phyloP scores from a whole-genome alignment of 73 alveolate genomes.

The Paramecium bursaria region DNA sequence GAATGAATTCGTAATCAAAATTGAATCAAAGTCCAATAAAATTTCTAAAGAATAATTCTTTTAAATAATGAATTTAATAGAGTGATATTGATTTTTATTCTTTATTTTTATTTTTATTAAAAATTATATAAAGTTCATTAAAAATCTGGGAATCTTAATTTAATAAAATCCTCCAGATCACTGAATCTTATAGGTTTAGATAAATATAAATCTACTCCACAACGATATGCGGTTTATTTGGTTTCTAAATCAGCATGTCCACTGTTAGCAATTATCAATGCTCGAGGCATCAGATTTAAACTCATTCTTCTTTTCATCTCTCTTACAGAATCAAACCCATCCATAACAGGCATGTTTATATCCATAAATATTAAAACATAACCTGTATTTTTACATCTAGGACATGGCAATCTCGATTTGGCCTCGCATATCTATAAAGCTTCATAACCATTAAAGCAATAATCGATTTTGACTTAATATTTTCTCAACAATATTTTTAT shows the following conservation, averaged over 20 bases:
- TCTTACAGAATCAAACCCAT: constrained; percentile 31
- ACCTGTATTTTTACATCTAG: not conserved
- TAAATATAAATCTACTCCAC: constrained; percentile 24
- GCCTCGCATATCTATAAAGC: constrained; percentile 9
- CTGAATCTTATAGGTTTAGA: constrained; percentile 27
- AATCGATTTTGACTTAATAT: constrained; percentile 16
- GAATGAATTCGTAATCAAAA: too few relatives aligned
- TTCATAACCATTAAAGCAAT: constrained; percentile 13
- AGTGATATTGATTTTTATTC: too few relatives aligned
- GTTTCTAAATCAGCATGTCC: constrained; percentile 47
- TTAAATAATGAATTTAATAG: too few relatives aligned
- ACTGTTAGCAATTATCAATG: constrained; percentile 15
- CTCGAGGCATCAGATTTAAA: not conserved
- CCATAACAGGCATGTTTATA: constrained; percentile 35
- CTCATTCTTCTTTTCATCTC: not conserved
- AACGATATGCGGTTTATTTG: constrained; percentile 10
- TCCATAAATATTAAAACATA: constrained; percentile 14
- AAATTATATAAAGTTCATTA: too few relatives aligned
- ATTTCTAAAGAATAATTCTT: too few relatives aligned
- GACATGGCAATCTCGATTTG: not conserved
- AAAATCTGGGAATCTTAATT: constrained; percentile 3
- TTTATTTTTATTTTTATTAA: too few relatives aligned
- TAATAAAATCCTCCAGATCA: not conserved
- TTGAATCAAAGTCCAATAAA: too few relatives aligned
- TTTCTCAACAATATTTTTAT: constrained; percentile 6